These are phyloP conservation scores for Chytriomyces sp. DNA, from an alignment of 192 early-diverging fungal species.

Conservation along the genomic window DNA sequence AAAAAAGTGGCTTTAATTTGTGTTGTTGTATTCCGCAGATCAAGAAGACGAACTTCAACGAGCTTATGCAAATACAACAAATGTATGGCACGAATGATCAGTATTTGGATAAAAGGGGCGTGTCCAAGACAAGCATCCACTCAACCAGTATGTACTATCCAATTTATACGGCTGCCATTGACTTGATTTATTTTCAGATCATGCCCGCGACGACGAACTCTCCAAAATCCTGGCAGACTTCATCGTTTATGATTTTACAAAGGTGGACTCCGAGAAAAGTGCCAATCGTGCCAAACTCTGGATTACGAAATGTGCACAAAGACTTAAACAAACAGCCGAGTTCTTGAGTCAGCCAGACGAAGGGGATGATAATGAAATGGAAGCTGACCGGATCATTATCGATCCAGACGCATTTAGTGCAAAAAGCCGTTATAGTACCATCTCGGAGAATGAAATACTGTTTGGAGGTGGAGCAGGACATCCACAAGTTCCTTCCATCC, in stretches of 20 bases:
- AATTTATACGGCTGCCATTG: not conserved
- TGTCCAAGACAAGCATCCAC: not conserved
- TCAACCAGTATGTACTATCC: not conserved
- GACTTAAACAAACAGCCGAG: not conserved
- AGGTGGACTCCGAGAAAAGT: not conserved
- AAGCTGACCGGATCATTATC: not conserved
- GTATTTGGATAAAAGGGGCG: not conserved
- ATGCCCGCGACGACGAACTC: not conserved
- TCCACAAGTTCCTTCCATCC: not conserved
- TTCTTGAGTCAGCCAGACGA: not conserved
- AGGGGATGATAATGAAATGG: not conserved
- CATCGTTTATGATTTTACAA: not conserved
- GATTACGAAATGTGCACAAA: not conserved
- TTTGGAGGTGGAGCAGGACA: not conserved
- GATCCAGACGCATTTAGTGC: not conserved
- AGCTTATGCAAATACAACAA: not conserved
- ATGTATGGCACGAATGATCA: not conserved
- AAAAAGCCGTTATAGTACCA: not conserved
- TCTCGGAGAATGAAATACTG: not conserved
- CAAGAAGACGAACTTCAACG: not conserved
- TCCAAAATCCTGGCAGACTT: not conserved
- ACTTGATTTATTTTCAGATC: not conserved
- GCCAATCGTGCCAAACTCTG: not conserved
- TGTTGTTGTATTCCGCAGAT: not conserved
- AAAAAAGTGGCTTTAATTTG: not conserved